Base-by-base conservation (phyloP, 768 basidiomycete genomes). In the Mycena albidolilacea region DNA sequence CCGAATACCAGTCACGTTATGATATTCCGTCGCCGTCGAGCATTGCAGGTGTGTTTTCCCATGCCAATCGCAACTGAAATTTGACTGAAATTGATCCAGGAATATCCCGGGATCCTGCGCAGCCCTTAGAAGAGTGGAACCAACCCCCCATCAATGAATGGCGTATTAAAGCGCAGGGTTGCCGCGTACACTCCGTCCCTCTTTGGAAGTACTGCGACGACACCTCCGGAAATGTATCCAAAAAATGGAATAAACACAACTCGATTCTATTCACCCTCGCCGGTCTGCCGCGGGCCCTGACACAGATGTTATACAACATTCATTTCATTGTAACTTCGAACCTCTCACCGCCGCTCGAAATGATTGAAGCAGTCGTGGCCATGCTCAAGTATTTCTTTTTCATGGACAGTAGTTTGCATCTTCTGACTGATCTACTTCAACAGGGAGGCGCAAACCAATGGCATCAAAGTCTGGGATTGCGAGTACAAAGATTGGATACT, bases 161-260 rank as follows among this genome's bases (percentile, higher is more conserved):
- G n/a, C n/a, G n/a, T n/a, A n/a, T n/a, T n/a, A n/a, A n/a, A n/a
- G n/a, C n/a, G n/a, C n/a, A n/a, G n/a, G n/a, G n/a, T n/a, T n/a
- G n/a, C n/a, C n/a, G n/a, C n/a, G n/a, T n/a, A n/a, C n/a, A n/a
- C n/a, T n/a, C n/a, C n/a, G n/a, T n/a, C 12, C 60, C 60, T 7
- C 60, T 61, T 23, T 61, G 60, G 60, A 23, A 39, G 0, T 61
- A 61, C 11, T 61, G 60, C 12, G 60, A 61, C 12, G 60, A 61
- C 15, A 61, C 60, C 4, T 61, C 60, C 5, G 60, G 60, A 6
- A 60, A 60, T n/a, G 39, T 63, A 1, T 80, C 76, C 0, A 80
- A 81, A 50, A 75, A 77, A n/a, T 81, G 80, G 80, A 81, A 80
- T 44, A 77, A 80, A 48, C 79, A 79, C 57, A 77, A 79, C 57